Conservation (phyloP, 495 filamentous ascomycete genomes). For the Pyrenopolyporus hunteri region DNA sequence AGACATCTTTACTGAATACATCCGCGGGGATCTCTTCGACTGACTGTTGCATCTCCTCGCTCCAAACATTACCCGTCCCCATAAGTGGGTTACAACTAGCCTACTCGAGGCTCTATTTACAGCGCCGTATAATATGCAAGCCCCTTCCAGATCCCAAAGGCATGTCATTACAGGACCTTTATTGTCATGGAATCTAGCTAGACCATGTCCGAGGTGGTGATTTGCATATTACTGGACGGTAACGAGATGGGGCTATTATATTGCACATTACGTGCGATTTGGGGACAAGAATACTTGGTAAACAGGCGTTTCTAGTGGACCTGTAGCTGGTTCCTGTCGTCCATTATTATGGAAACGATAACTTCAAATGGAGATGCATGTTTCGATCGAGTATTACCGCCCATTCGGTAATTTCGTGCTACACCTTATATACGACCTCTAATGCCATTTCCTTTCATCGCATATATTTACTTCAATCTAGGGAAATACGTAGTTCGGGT, state of each 20-base stretch:
- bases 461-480: background rate
- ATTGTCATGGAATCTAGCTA: conserved; percentile 24
- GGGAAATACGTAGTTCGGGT: conserved; percentile 6
- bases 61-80: conserved; percentile 9
- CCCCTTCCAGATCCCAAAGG: conserved; percentile 1
- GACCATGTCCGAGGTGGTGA: conserved; percentile 14
- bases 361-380: conserved; percentile 13
- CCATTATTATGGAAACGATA: conserved; percentile 4
- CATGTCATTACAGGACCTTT: conserved; percentile 28
- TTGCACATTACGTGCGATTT: conserved; percentile 12
- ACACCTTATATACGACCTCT: background rate
- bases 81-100: conserved; percentile 7
- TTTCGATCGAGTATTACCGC: background rate
- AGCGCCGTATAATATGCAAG: conserved; percentile 12
- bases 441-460: background rate
- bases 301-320: conserved; percentile 7
- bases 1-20: conserved; percentile 8
- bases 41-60: conserved; percentile 34
- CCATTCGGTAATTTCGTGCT: background rate
- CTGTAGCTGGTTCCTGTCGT: conserved; percentile 6
- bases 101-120: conserved; percentile 12
- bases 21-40: conserved; percentile 37
- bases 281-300: conserved; percentile 13
- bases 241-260: conserved; percentile 23
- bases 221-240: conserved; percentile 27